Conservation (phyloP, 2,329 filamentous ascomycete species). For the Daldinia sp. region DNA sequence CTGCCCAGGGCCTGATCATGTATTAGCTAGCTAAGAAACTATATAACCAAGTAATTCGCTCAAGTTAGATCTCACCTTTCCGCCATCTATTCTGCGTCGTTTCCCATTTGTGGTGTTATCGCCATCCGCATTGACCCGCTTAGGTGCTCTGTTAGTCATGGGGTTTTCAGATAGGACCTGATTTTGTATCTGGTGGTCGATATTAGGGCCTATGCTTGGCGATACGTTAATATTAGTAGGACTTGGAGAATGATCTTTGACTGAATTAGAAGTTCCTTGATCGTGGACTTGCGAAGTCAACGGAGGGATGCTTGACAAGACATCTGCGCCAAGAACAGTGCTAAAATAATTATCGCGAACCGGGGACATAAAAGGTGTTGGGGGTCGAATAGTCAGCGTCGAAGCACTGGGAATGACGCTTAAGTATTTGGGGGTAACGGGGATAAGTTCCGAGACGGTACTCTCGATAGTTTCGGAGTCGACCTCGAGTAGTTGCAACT, state of each 20-base stretch:
- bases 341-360: constrained; percentile 42
- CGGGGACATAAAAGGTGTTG: constrained; percentile 40
- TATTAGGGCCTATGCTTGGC: constrained; percentile 13
- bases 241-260: constrained; percentile 22
- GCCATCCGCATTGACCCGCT: constrained; percentile 35
- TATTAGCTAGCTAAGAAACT: constrained; percentile 26
- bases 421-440: constrained; percentile 44
- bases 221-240: constrained; percentile 31
- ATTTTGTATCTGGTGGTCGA: constrained; percentile 39
- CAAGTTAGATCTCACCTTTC: constrained; percentile 34
- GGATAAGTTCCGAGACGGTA: constrained; percentile 40
- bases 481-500: constrained; percentile 43
- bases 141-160: constrained; percentile 19
- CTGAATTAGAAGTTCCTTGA: constrained; percentile 10
- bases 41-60: background rate
- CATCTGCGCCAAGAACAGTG: constrained; percentile 39
- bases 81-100: constrained; percentile 39
- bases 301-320: constrained; percentile 17
- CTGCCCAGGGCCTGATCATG: constrained; percentile 15
- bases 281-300: constrained; percentile 10
- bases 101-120: constrained; percentile 34
- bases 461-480: constrained; percentile 41
- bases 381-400: constrained; percentile 39
- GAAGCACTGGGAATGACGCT: constrained; percentile 44
- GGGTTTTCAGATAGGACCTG: constrained; percentile 39